phyloP scores from a whole-genome alignment of 2,329 filamentous ascomycete species.

The Lecanicillium sp. region DNA sequence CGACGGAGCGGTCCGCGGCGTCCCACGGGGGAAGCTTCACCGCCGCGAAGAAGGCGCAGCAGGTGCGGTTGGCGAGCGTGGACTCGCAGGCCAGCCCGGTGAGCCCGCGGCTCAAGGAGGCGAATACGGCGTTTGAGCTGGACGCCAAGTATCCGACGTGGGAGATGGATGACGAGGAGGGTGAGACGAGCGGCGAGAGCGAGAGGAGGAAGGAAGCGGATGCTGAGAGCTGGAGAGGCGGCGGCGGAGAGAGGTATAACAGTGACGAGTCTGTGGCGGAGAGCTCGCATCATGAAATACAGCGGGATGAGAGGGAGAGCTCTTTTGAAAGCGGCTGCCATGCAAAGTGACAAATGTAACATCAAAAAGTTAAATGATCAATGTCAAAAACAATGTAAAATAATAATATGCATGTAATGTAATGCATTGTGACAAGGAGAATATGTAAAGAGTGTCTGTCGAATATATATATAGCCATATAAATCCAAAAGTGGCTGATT shows the following conservation, averaged over 20 bases:
- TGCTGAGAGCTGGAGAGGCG: too few relatives aligned
- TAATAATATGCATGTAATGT: too few relatives aligned
- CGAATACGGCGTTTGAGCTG: slow-evolving; percentile 7
- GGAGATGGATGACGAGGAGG: slow-evolving; percentile 6
- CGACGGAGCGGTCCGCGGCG: background rate
- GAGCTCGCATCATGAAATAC: too few relatives aligned
- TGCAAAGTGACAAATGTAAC: background rate
- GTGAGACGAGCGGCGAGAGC: too few relatives aligned
- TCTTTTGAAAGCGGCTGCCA: slow-evolving; percentile 4
- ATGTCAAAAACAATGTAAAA: background rate
- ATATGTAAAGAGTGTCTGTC: too few relatives aligned
- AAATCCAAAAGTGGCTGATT: too few relatives aligned
- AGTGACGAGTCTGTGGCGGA: too few relatives aligned
- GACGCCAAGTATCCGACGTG: slow-evolving; percentile 10
- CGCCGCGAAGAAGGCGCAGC: background rate
- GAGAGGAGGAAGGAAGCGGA: too few relatives aligned
- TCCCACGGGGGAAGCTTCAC: background rate
- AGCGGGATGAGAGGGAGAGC: background rate
- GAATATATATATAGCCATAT: too few relatives aligned
- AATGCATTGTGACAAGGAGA: too few relatives aligned
- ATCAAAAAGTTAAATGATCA: background rate
- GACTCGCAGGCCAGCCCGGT: background rate
- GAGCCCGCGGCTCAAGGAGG: background rate
- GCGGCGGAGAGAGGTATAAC: too few relatives aligned
- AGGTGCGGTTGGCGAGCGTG: background rate